Evolutionary conservation across 2,329 filamentous ascomycete species (phyloP), one percentile per base, ranked within the genome.

Genomic region (Orbilia quercus): DNA sequence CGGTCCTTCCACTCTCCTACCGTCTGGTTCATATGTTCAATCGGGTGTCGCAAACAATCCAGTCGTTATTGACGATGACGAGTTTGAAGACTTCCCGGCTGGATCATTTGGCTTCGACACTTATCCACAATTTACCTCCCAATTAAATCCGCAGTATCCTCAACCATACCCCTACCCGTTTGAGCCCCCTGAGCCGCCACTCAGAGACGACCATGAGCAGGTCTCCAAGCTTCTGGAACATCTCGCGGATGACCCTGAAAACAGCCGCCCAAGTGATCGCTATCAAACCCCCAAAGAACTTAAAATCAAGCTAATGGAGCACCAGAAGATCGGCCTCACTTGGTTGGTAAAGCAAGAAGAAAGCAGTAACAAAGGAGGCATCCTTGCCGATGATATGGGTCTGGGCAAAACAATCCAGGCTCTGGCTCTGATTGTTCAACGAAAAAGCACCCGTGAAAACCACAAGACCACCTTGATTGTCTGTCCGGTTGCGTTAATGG

Each of bases 321-420:
- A 96, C 77, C 93, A 97, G 79, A 89, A 91, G 77, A 82, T 94
- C 16, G 91, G 90, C 2, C 80, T 94, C 38, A 85, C 87, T 0
- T 95, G 91, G 91, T 86, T 95, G 82, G 88, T 88, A 77, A 85
- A 86, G 5, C 90, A 89, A 83, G 91, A 94, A 80, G 84, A 86
- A 65, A 88, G 90, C 7, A 84, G 82, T 1, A 87, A 88, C 59
- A 92, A 90, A 77, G 91, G 91, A 16, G 89, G 90, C 20, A 91
- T 94, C 63, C 82, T 93, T 22, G 90, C 89, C 0, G 90, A 92
- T 77, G 90, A 92, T 50, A 95, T 94, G 91, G 91, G 91, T 6
- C 82, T 94, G 9, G 91, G 91, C 6, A 94, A 95, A 81, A 94
- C 91, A 0, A 89, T 96, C 22, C 91, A 94, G 74, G 89, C 91